These are phyloP conservation scores for Neopestalotiopsis sp. DNA, from an alignment of 2,329 filamentous ascomycete species.

Conservation along the genomic window DNA sequence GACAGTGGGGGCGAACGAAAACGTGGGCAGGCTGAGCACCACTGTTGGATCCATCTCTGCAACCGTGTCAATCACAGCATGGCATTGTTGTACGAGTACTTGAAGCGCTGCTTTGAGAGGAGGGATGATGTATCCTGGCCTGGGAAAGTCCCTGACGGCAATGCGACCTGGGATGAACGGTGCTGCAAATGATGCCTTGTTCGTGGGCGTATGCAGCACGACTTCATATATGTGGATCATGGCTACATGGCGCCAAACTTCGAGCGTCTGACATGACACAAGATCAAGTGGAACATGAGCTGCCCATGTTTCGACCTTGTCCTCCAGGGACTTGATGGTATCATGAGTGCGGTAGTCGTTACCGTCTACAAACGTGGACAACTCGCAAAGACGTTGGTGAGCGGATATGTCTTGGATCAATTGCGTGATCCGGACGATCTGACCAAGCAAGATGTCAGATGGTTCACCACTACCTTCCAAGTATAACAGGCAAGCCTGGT, in stretches of 20 bases:
- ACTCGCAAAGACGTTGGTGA: conserved; percentile 17
- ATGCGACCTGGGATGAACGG: conserved; percentile 25
- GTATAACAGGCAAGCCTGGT: conserved; percentile 16
- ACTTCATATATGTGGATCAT: conserved; percentile 24
- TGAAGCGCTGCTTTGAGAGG: conserved; percentile 12
- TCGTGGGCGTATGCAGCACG: conserved; percentile 24
- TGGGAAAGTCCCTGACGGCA: conserved; percentile 23
- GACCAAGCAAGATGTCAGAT: conserved; percentile 16
- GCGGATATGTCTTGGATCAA: conserved; percentile 16
- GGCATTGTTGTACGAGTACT: conserved; percentile 13
- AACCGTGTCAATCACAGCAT: conserved; percentile 14
- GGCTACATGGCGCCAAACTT: conserved; percentile 19
- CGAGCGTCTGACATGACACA: conserved; percentile 4
- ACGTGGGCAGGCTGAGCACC: conserved; percentile 14
- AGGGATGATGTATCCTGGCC: conserved; percentile 3
- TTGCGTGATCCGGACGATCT: conserved; percentile 15
- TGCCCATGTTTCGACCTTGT: conserved; percentile 12
- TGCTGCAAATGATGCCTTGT: conserved; percentile 25
- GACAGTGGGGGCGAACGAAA: conserved; percentile 13
- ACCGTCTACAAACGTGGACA: conserved; percentile 17
- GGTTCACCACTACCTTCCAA: conserved; percentile 14
- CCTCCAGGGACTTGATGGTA: conserved; percentile 7
- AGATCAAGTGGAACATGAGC: conserved; percentile 12
- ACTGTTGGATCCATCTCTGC: conserved; percentile 1
- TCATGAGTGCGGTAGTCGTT: conserved; percentile 18